A percentile compares a stretch with the other conserved stretches of the same genome.
These are phyloP conservation scores for Trametes villosa DNA, from an alignment of 768 basidiomycete species.

Conservation along the genomic window DNA sequence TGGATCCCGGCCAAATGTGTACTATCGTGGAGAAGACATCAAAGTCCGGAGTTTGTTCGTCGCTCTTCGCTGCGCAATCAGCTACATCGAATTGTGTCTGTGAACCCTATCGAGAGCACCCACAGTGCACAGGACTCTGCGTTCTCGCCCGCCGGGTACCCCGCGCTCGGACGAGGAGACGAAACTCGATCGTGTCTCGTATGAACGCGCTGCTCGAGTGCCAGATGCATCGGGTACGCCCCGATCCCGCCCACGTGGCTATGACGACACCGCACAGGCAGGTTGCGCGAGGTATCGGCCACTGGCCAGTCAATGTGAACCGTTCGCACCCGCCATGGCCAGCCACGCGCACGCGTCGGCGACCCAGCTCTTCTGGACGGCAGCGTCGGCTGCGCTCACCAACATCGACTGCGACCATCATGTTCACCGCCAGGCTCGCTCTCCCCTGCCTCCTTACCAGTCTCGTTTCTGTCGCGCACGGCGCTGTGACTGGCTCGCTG, in stretches of 20 bases:
- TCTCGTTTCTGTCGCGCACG: not conserved
- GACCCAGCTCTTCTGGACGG: too few species aligned
- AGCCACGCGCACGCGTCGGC: too few species aligned
- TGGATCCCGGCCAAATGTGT: too few species aligned
- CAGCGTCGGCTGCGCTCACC: not conserved
- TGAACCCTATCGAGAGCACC: not conserved
- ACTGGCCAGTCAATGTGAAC: not conserved
- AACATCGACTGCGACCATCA: conserved; percentile 13
- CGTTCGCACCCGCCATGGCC: too few species aligned
- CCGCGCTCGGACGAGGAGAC: too few species aligned
- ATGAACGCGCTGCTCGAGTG: not conserved
- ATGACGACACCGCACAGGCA: conserved; percentile 3
- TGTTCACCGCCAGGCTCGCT: conserved; percentile 2
- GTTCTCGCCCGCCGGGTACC: too few species aligned
- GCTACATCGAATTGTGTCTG: not conserved
- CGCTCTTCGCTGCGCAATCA: not conserved
- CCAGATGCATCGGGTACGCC: not conserved
- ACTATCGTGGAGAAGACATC: too few species aligned
- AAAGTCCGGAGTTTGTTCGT: not conserved
- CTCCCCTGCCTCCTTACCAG: not conserved
- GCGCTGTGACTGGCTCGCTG: not conserved
- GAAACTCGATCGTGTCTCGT: not conserved
- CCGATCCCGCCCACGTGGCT: not conserved
- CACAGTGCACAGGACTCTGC: not conserved
- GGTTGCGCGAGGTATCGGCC: conserved; percentile 17